Base-by-base conservation (phyloP, 805 yeast genomes). In the Candida golubevii region DNA sequence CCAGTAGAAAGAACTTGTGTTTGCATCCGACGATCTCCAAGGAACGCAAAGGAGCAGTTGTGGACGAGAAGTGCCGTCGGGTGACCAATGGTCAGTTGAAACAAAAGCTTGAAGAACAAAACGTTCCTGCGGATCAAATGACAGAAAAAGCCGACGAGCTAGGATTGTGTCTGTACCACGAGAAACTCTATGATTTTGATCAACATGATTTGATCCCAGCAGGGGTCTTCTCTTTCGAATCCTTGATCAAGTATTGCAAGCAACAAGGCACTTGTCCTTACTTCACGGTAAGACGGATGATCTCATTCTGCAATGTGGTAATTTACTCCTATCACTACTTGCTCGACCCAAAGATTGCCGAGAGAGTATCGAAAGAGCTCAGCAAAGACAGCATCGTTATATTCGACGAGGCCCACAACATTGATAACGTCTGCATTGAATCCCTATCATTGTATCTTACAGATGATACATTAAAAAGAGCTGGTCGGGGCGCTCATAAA, bases 351-450 rank as follows among this genome's bases (percentile, higher is more conserved):
- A 93, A 93, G 61, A 93, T 93, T 62, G 93, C 98, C 2, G 97
- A 89, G 52, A 74, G 99, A 49, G 99, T 93, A 15, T 89, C 97
- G 6, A 80, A 77, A 50, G 98, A 93, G 59, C 76, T 93, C 40
- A 86, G 96, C 14, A 88, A 89, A 54, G 98, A 93, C 59, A 79
- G 95, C 43, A 93, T 93, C 47, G 85, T 93, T 49, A 95, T 93
- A 33, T 93, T 93, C 61, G 99, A 93, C 68, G 99, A 93, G 69
- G 99, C 99, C 38, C 99, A 93, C 65, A 93, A 93, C 67, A 93
- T 93, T 45, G 99, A 93, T 74, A 93, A 93, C 72, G 99, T 93
- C 45, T 93, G 99, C 70, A 93, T 93, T 46, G 99, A 93, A 64
- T 87, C 98, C 0, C 66, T 93, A 35, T 88, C 97, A 6, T 75